These are phyloP conservation scores for Prunus mume DNA, from an alignment of 306 rosid genomes.

Conservation along the genomic window DNA sequence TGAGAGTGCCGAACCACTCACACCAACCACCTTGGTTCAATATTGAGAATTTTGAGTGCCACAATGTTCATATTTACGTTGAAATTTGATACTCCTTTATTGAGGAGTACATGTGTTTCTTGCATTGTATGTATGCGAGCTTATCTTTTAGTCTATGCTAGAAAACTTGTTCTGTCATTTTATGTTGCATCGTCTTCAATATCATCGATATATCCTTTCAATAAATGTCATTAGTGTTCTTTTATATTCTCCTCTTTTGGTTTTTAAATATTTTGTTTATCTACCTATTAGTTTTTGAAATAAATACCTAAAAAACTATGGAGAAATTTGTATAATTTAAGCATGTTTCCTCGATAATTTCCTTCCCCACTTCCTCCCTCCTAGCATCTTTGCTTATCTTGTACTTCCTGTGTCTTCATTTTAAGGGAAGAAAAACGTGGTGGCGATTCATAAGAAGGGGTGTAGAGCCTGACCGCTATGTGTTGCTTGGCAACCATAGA, in stretches of 20 bases:
- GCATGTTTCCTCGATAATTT: not conserved
- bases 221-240: not conserved
- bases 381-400: not conserved
- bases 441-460: constrained; percentile 64
- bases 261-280: not conserved
- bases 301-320: not conserved
- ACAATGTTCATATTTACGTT: not conserved
- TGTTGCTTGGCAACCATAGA: constrained; percentile 91
- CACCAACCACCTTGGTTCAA: no score
- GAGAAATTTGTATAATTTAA: not conserved
- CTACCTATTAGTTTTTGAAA: not conserved
- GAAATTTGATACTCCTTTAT: not conserved
- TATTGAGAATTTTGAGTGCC: not conserved
- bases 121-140: not conserved
- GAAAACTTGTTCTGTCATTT: not conserved
- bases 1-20: no score
- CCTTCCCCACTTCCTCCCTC: not conserved
- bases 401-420: not conserved
- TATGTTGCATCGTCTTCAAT: not conserved
- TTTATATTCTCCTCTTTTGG: not conserved
- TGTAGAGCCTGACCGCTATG: constrained; percentile 72
- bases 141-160: not conserved
- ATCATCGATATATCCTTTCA: not conserved
- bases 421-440: constrained; percentile 76
- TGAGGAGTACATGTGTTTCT: not conserved